phyloP scores from a whole-genome alignment of 202 grass and related monocot genomes.

The Musa balbisiana region DNA sequence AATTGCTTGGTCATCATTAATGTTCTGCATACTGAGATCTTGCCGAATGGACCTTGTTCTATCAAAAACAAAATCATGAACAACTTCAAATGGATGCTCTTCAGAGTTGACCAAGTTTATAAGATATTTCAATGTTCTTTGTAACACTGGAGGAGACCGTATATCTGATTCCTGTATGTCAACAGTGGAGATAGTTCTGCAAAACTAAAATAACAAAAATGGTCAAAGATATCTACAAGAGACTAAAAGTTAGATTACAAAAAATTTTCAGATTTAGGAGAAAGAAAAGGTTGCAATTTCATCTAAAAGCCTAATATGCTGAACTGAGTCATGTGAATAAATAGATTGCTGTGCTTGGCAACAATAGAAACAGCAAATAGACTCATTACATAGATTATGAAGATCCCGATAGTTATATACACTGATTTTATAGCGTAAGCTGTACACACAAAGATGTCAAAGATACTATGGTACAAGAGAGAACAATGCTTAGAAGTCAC shows the following conservation, averaged over 20 bases:
- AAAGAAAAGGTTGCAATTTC: background rate
- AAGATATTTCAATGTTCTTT: conserved; percentile 66
- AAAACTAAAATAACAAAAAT: conserved; percentile 57
- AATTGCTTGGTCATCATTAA: conserved; percentile 60
- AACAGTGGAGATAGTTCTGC: conserved; percentile 70
- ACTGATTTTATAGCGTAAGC: too few species aligned
- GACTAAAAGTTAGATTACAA: background rate
- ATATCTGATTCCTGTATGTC: conserved; percentile 55
- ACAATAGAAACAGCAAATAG: too few species aligned
- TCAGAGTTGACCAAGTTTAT: conserved; percentile 51
- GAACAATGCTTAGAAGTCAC: background rate
- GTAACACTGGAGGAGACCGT: conserved; percentile 59
- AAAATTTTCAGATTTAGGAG: background rate
- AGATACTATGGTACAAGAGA: background rate
- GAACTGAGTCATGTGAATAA: background rate
- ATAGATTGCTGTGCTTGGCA: background rate
- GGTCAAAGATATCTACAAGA: conserved; percentile 24
- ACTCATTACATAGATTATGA: too few species aligned
- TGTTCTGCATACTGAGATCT: conserved; percentile 76
- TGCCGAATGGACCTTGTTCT: conserved; percentile 83
- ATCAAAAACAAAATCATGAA: conserved; percentile 98
- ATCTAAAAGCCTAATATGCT: background rate
- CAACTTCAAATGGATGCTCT: conserved; percentile 46
- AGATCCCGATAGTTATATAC: too few species aligned
- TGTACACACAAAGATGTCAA: background rate